Percentiles rank a stretch among this genome's conserved stretches.
phyloP scores from a whole-genome alignment of 1,284 basidiomycete genomes.

The Phlebopus sp. region DNA sequence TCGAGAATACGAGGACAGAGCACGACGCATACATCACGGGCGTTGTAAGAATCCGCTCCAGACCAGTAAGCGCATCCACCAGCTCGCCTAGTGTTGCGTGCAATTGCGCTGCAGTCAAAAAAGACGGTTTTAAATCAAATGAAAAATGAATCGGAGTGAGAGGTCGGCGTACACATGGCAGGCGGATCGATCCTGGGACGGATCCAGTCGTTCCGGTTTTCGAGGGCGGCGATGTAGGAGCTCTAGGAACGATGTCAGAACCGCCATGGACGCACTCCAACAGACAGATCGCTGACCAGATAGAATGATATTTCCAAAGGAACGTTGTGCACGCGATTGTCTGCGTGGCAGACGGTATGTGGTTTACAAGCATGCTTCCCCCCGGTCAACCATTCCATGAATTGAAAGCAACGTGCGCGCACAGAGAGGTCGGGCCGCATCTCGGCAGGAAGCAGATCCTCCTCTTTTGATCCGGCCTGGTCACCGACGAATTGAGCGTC shows the following conservation, averaged over 20 bases:
- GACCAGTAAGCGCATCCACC: slow-evolving; percentile 63
- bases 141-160: not conserved
- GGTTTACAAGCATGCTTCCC: not conserved
- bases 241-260: slow-evolving; percentile 39
- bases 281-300: slow-evolving; percentile 44
- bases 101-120: slow-evolving; percentile 43
- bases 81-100: slow-evolving; percentile 52
- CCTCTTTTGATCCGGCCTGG: too few species aligned
- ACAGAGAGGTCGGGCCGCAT: too few species aligned
- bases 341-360: not conserved
- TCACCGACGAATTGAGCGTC: too few species aligned
- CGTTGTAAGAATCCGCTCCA: slow-evolving; percentile 76
- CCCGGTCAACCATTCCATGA: not conserved
- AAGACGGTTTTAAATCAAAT: not conserved
- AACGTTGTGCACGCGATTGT: slow-evolving; percentile 49
- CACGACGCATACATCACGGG: slow-evolving; percentile 52
- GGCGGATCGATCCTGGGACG: slow-evolving; percentile 52
- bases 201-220: slow-evolving; percentile 40
- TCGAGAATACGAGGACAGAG: slow-evolving; percentile 50
- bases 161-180: slow-evolving; percentile 51
- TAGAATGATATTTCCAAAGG: slow-evolving; percentile 76
- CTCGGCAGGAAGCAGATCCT: too few species aligned
- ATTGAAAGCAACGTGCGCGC: not conserved
- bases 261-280: not conserved
- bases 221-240: slow-evolving; percentile 63